Conservation (phyloP, 495 filamentous ascomycete species). For the Penicillium dipodomyicola region DNA sequence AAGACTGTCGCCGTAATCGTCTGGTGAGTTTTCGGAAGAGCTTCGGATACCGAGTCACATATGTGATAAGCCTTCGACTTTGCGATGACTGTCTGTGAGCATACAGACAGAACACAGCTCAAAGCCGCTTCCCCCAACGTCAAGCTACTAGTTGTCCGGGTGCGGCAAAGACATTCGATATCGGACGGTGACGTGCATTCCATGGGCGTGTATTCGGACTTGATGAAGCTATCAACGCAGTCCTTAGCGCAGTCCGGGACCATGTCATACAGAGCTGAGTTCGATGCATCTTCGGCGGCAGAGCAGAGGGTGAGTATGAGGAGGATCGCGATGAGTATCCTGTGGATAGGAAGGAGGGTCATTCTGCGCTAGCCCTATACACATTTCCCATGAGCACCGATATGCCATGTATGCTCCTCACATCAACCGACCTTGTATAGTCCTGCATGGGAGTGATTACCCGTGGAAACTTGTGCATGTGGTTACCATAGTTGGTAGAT, state of each 20-base stretch:
- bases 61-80: constrained; percentile 52
- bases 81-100: constrained; percentile 28
- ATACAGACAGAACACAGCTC: constrained; percentile 56
- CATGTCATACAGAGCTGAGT: constrained; percentile 30
- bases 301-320: constrained; percentile 20
- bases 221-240: constrained; percentile 63
- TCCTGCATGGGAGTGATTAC: constrained; percentile 27
- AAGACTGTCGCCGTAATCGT: constrained; percentile 60
- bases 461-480: constrained; percentile 24
- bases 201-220: constrained; percentile 50
- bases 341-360: constrained; percentile 29
- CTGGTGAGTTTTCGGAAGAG: constrained; percentile 57
- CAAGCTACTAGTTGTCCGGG: constrained; percentile 57
- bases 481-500: constrained; percentile 28
- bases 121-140: constrained; percentile 68
- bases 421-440: constrained; percentile 23
- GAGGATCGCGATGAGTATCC: constrained; percentile 30
- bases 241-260: constrained; percentile 63
- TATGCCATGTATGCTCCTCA: too few species aligned
- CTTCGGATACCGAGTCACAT: constrained; percentile 52
- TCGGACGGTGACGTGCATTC: constrained; percentile 48
- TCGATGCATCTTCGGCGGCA: constrained; percentile 17
- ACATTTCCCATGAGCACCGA: background rate
- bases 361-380: constrained; percentile 34
- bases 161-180: constrained; percentile 61